Conservation (phyloP, 2,329 filamentous ascomycete genomes). For the Exophiala aquamarina region DNA sequence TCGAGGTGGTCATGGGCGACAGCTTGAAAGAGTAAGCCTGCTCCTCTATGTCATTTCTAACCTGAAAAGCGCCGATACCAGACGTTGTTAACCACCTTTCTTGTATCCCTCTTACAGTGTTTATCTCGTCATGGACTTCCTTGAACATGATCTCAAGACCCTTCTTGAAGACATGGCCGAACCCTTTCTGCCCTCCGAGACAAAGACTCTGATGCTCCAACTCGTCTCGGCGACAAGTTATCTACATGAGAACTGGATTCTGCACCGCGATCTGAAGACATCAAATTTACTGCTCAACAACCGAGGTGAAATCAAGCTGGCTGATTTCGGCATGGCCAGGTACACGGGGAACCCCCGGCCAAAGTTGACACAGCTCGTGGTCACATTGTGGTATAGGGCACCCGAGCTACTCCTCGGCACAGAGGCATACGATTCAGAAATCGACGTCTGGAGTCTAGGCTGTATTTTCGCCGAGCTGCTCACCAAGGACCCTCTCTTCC, state of each 20-base stretch:
- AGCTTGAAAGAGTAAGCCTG: constrained; percentile 55
- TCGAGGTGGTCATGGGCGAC: constrained; percentile 80
- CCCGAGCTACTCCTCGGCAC: constrained; percentile 87
- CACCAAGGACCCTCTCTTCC: constrained; percentile 76
- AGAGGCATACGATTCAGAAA: constrained; percentile 68
- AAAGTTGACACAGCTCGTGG: constrained; percentile 85
- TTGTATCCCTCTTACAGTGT: constrained; percentile 57
- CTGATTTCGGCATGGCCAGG: constrained; percentile 96
- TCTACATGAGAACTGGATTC: constrained; percentile 85
- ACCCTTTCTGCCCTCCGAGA: constrained; percentile 87
- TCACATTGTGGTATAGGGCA: constrained; percentile 94
- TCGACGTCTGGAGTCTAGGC: constrained; percentile 96
- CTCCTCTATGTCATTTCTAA: constrained; percentile 6
- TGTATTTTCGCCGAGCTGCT: constrained; percentile 95
- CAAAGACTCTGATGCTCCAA: constrained; percentile 86
- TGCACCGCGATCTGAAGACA: constrained; percentile 91
- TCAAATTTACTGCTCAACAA: constrained; percentile 95
- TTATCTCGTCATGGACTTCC: constrained; percentile 93
- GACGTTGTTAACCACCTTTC: constrained; percentile 36
- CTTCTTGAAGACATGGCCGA: constrained; percentile 92
- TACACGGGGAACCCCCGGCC: constrained; percentile 76
- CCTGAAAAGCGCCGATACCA: constrained; percentile 40
- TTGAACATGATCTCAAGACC: constrained; percentile 94
- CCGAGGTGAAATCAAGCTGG: constrained; percentile 89
- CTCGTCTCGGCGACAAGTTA: constrained; percentile 77